phyloP scores from a whole-genome alignment of 2,329 filamentous ascomycete species.

The Fusarium paranaense region DNA sequence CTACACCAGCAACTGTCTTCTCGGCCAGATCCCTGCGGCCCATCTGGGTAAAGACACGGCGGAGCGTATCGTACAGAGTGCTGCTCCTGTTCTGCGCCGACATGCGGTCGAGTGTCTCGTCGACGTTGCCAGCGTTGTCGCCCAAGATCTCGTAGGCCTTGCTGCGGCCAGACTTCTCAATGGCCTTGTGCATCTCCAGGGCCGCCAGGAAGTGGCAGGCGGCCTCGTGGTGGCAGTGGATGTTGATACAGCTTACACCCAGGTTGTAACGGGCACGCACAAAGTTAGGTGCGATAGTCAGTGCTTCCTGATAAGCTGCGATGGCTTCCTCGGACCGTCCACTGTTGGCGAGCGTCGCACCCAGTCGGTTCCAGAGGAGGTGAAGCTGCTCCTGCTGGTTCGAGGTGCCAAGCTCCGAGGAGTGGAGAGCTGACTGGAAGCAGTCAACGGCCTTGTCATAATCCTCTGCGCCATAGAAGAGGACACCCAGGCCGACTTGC shows the following conservation, averaged over 20 bases:
- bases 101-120: constrained; percentile 86
- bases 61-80: constrained; percentile 93
- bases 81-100: constrained; percentile 96
- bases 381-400: constrained; percentile 91
- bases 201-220: constrained; percentile 93
- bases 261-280: constrained; percentile 97
- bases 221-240: constrained; percentile 93
- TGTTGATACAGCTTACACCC: constrained; percentile 96
- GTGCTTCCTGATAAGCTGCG: constrained; percentile 92
- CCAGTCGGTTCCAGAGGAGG: constrained; percentile 96
- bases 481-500: constrained; percentile 93
- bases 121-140: constrained; percentile 59
- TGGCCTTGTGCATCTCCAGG: constrained; percentile 93
- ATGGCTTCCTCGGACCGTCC: constrained; percentile 96
- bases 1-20: constrained; percentile 87
- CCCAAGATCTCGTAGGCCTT: constrained; percentile 86
- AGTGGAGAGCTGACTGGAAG: constrained; percentile 91
- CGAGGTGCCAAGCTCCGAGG: constrained; percentile 82
- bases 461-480: constrained; percentile 98
- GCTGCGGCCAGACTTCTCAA: constrained; percentile 86
- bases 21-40: constrained; percentile 88
- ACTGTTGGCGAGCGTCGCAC: constrained; percentile 94
- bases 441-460: constrained; percentile 99
- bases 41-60: constrained; percentile 98
- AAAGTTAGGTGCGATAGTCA: constrained; percentile 93